Percentiles rank a stretch among this genome's conserved stretches.
These are phyloP conservation scores for Marasmius fiardii DNA, from an alignment of 1,284 basidiomycete species.

Conservation along the genomic window DNA sequence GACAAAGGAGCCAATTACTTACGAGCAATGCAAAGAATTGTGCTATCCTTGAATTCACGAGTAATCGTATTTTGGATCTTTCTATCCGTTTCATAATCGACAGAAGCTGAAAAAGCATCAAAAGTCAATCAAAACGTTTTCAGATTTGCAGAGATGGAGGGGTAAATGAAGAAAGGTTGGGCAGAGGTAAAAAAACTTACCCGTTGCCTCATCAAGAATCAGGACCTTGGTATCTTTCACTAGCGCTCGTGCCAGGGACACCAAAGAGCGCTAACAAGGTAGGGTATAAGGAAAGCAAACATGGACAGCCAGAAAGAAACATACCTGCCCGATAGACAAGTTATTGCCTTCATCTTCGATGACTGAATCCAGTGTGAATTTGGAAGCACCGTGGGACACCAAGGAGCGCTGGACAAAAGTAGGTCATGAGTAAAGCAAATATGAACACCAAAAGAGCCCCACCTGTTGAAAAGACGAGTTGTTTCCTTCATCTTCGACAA, in stretches of 20 bases:
- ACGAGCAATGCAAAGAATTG: slow-evolving; percentile 80
- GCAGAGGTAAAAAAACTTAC: slow-evolving; percentile 25
- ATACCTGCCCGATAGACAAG: slow-evolving; percentile 67
- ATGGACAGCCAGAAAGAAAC: slow-evolving; percentile 13
- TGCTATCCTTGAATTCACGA: slow-evolving; percentile 76
- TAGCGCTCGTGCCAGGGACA: slow-evolving; percentile 79
- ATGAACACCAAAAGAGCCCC: no score
- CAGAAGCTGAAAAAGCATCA: slow-evolving; percentile 57
- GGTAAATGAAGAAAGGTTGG: no score
- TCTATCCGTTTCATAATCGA: slow-evolving; percentile 81
- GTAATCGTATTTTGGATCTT: slow-evolving; percentile 88
- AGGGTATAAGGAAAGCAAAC: slow-evolving; percentile 3
- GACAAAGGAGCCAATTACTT: slow-evolving; percentile 25
- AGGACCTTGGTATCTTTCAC: slow-evolving; percentile 77
- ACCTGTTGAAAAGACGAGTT: no score
- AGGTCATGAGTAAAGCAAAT: no score
- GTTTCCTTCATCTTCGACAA: no score
- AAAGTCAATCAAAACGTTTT: no score
- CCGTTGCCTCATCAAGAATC: slow-evolving; percentile 77
- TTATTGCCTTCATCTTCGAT: slow-evolving; percentile 89
- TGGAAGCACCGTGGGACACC: no score
- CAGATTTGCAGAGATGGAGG: no score
- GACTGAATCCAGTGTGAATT: slow-evolving; percentile 78
- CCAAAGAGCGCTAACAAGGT: slow-evolving; percentile 59
- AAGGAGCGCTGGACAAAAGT: no score